Evolutionary conservation across 495 filamentous ascomycete species (phyloP).

Genomic region (Cryomyces minteri): DNA sequence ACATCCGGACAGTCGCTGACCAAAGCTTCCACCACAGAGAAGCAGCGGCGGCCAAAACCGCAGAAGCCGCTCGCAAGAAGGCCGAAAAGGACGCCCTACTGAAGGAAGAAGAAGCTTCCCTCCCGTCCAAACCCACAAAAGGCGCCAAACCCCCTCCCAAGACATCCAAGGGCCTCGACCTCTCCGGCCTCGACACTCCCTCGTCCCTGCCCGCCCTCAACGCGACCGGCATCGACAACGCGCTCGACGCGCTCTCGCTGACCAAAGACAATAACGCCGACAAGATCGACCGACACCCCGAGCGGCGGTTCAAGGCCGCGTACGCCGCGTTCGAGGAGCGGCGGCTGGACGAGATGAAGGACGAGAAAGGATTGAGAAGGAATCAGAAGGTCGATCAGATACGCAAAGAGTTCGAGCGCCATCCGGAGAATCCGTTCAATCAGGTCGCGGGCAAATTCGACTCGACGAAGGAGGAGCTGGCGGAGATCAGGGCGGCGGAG

Average conservation of each 20-base stretch:
- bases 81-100: slow-evolving; percentile 69
- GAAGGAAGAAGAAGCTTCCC: slow-evolving; percentile 61
- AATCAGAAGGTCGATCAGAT: slow-evolving; percentile 67
- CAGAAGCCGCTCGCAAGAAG: slow-evolving; percentile 71
- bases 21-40: slow-evolving; percentile 33
- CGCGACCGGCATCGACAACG: slow-evolving; percentile 78
- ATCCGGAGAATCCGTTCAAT: slow-evolving; percentile 86
- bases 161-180: slow-evolving; percentile 49
- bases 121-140: slow-evolving; percentile 35
- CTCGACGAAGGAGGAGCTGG: slow-evolving; percentile 60
- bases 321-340: slow-evolving; percentile 73
- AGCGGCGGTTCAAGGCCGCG: slow-evolving; percentile 71
- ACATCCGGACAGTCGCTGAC: no score
- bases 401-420: slow-evolving; percentile 78
- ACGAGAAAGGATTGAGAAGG: slow-evolving; percentile 60
- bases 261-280: slow-evolving; percentile 27
- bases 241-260: slow-evolving; percentile 63
- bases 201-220: slow-evolving; percentile 34
- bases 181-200: slow-evolving; percentile 31
- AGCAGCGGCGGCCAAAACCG: slow-evolving; percentile 68
- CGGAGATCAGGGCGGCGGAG: slow-evolving; percentile 44
- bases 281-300: slow-evolving; percentile 74
- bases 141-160: slow-evolving; percentile 46
- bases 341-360: slow-evolving; percentile 67
- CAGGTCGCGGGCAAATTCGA: slow-evolving; percentile 57